Evolutionary conservation across 1,284 basidiomycete species (phyloP).

Genomic region (Tetrapyrgos nigripes): DNA sequence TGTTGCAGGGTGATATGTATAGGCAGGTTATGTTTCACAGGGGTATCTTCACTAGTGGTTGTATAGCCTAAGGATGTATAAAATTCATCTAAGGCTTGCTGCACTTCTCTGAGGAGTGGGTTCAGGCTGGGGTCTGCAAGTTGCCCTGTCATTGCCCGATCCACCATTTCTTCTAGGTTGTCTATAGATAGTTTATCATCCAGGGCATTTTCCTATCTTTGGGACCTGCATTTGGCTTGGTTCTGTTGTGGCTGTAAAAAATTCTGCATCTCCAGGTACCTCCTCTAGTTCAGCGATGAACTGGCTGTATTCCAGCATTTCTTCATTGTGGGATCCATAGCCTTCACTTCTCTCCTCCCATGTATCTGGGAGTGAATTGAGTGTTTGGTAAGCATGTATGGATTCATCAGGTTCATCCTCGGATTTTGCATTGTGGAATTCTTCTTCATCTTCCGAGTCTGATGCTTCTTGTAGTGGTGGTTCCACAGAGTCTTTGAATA

Average conservation of each 20-base stretch:
- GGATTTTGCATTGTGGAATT: too few relatives aligned
- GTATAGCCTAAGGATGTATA: too few relatives aligned
- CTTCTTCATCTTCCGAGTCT: background rate
- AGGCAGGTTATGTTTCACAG: background rate
- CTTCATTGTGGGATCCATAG: background rate
- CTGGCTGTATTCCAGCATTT: background rate
- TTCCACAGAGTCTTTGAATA: background rate
- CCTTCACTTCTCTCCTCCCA: background rate
- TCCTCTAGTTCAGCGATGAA: background rate
- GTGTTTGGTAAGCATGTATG: background rate
- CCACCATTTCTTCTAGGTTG: conserved; percentile 8
- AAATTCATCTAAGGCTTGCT: background rate
- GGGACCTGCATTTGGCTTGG: too few relatives aligned
- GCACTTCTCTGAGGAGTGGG: background rate
- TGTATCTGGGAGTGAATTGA: too few relatives aligned
- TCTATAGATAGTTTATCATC: conserved; percentile 12
- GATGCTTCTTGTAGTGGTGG: background rate
- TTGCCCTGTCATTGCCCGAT: background rate
- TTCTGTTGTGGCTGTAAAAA: too few relatives aligned
- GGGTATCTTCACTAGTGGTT: background rate
- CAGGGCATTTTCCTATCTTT: too few relatives aligned
- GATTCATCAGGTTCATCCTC: background rate
- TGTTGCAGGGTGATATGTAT: background rate
- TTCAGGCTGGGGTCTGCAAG: background rate
- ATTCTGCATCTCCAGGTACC: too few relatives aligned